A percentile compares a stretch with the other conserved stretches of the same genome.
phyloP scores from a whole-genome alignment of 768 basidiomycete genomes.

The Hygrophoropsis aurantiaca region DNA sequence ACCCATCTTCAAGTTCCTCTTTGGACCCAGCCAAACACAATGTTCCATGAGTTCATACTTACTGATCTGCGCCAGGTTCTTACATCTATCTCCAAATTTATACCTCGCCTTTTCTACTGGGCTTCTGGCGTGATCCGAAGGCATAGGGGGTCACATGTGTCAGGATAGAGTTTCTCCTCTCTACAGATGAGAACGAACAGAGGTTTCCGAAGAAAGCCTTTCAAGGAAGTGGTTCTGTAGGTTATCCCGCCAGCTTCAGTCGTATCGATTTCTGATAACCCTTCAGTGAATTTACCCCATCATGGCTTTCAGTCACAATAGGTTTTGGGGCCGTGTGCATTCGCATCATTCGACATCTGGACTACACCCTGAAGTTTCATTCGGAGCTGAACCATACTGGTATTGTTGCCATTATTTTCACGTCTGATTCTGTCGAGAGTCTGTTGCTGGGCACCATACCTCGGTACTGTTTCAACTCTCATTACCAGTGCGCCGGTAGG shows the following conservation, averaged over 20 bases:
- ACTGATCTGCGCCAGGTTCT: too few relatives aligned
- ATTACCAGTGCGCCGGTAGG: conserved; percentile 50
- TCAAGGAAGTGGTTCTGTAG: conserved; percentile 36
- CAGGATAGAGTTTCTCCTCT: too few relatives aligned
- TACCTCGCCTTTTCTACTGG: too few relatives aligned
- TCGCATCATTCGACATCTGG: conserved; percentile 46
- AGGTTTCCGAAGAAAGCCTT: conserved; percentile 20
- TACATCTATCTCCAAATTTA: too few relatives aligned
- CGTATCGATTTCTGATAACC: not conserved
- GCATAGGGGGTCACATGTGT: too few relatives aligned
- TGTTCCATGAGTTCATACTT: too few relatives aligned
- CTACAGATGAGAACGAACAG: too few relatives aligned
- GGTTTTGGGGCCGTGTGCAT: conserved; percentile 43
- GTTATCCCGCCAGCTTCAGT: conserved; percentile 5
- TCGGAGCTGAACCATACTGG: conserved; percentile 40
- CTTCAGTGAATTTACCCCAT: conserved; percentile 49
- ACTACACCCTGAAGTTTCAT: too few relatives aligned
- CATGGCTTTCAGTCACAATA: conserved; percentile 59
- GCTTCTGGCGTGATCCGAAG: too few relatives aligned
- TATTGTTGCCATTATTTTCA: conserved; percentile 16
- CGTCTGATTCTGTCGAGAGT: conserved; percentile 51
- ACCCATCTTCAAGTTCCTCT: too few relatives aligned
- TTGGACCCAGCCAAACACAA: too few relatives aligned
- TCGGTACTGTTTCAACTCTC: conserved; percentile 62
- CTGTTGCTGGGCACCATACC: conserved; percentile 50